Conservation (phyloP, 1,284 basidiomycete species). For the Sphaerobolus stellatus region DNA sequence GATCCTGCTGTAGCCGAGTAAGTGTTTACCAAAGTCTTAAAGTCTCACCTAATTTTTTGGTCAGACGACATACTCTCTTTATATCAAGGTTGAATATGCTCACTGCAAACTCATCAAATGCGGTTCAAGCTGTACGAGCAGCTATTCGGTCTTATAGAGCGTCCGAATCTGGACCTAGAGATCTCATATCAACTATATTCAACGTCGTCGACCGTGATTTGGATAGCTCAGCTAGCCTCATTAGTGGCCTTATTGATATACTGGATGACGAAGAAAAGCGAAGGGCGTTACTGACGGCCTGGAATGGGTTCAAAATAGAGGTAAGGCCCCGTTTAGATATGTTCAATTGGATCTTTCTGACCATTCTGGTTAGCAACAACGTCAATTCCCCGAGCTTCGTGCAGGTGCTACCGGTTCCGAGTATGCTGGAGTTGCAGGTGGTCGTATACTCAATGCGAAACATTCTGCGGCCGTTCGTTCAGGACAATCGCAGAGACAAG, state of each 20-base stretch:
- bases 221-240: slow-evolving; percentile 74
- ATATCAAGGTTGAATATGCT: slow-evolving; percentile 66
- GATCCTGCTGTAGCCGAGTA: no score
- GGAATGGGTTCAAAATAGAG: slow-evolving; percentile 85
- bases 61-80: slow-evolving; percentile 69
- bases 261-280: slow-evolving; percentile 88
- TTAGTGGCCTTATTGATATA: slow-evolving; percentile 77
- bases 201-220: slow-evolving; percentile 78
- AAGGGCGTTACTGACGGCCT: slow-evolving; percentile 66
- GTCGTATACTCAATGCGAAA: slow-evolving; percentile 82
- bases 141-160: slow-evolving; percentile 79
- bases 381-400: slow-evolving; percentile 78
- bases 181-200: slow-evolving; percentile 86
- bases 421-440: slow-evolving; percentile 77
- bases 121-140: slow-evolving; percentile 74
- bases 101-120: slow-evolving; percentile 69
- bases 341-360: neutral
- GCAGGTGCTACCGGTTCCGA: slow-evolving; percentile 57
- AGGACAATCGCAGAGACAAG: slow-evolving; percentile 58
- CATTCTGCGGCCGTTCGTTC: slow-evolving; percentile 59
- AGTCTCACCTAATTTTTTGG: neutral
- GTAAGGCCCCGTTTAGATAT: slow-evolving; percentile 39
- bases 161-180: slow-evolving; percentile 78
- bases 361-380: slow-evolving; percentile 58
- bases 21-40: slow-evolving; percentile 23